phyloP scores from a whole-genome alignment of 2,329 filamentous ascomycete genomes.

The Cercospora sesami region DNA sequence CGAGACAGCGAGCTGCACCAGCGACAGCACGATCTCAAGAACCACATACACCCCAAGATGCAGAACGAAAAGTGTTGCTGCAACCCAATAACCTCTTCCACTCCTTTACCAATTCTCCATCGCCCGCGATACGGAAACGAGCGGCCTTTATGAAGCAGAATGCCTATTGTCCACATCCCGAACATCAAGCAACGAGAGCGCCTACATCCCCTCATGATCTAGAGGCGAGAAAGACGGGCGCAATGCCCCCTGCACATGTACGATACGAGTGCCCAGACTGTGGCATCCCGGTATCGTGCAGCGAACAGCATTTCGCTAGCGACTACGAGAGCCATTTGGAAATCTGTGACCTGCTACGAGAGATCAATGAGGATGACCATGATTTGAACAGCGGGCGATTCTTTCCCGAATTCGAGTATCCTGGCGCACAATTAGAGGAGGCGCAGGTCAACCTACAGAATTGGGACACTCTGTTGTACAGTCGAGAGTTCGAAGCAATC shows the following conservation, averaged over 20 bases:
- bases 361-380: conserved; percentile 98
- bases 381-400: conserved; percentile 85
- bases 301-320: conserved; percentile 90
- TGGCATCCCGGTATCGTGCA: conserved; percentile 90
- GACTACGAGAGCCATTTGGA: conserved; percentile 92
- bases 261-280: conserved; percentile 96
- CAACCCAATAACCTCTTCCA: conserved; percentile 86
- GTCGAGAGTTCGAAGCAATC: conserved; percentile 84
- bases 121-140: conserved; percentile 80
- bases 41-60: conserved; percentile 19
- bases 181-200: conserved; percentile 73
- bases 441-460: conserved; percentile 95
- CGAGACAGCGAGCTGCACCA: conserved; percentile 24
- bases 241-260: conserved; percentile 73
- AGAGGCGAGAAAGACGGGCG: conserved; percentile 61
- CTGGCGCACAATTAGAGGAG: conserved; percentile 85
- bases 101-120: conserved; percentile 83
- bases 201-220: conserved; percentile 65
- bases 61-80: conserved; percentile 50
- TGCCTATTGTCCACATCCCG: conserved; percentile 88
- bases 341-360: conserved; percentile 83
- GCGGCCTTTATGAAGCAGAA: conserved; percentile 91
- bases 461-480: conserved; percentile 97
- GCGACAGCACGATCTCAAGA: conserved; percentile 19
- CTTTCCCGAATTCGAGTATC: conserved; percentile 93